Evolutionary conservation across 352 stramenopile genomes (phyloP).

Genomic region (Globisporangium irregulare): DNA sequence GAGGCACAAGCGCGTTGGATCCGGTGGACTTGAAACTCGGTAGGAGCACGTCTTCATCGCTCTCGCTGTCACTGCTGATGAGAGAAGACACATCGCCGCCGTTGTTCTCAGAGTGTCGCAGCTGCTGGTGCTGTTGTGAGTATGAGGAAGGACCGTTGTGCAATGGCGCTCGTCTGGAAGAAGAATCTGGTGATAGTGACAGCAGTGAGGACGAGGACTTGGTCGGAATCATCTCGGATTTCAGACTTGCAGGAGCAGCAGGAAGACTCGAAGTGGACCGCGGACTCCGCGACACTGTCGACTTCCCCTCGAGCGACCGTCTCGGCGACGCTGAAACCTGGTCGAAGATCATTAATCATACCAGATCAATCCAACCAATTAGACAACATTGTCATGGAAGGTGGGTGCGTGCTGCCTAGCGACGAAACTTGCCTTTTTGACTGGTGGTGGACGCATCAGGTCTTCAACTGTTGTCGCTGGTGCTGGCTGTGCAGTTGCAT

Average conservation of each 20-base stretch:
- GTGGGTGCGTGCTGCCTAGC: background rate
- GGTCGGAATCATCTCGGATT: background rate
- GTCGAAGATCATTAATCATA: background rate
- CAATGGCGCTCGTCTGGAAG: background rate
- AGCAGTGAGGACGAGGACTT: background rate
- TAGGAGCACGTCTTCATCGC: constrained; percentile 58
- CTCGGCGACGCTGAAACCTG: constrained; percentile 5
- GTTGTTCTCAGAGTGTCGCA: constrained; percentile 18
- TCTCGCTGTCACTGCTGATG: constrained; percentile 80
- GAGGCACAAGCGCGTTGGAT: background rate
- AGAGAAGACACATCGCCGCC: constrained; percentile 69
- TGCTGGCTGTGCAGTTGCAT: background rate
- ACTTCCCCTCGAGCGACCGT: constrained; percentile 22
- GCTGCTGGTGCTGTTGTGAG: constrained; percentile 8
- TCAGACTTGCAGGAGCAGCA: constrained; percentile 3
- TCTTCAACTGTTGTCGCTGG: constrained; percentile 27
- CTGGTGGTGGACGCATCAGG: constrained; percentile 30
- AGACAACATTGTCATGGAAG: background rate
- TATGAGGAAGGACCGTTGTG: background rate
- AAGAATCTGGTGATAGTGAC: background rate
- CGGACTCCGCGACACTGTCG: constrained; percentile 24
- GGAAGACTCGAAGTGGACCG: constrained; percentile 16
- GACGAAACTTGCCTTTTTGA: constrained; percentile 24
- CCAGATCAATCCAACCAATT: background rate
- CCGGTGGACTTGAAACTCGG: constrained; percentile 50